Evolutionary conservation across 805 yeast species (phyloP).

Genomic region (Nakazawaea wyomingensis): DNA sequence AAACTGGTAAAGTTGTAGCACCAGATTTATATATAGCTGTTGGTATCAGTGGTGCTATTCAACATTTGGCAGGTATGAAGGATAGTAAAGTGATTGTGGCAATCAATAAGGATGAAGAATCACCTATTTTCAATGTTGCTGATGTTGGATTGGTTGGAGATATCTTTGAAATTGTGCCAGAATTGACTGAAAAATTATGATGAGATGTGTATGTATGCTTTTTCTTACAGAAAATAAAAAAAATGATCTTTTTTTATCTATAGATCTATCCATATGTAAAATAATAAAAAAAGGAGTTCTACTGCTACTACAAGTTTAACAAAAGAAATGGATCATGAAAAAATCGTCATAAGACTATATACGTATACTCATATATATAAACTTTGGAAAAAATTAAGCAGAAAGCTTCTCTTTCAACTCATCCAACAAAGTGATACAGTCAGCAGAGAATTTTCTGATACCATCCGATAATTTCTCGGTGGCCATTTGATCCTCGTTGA

Average conservation of each 20-base stretch:
- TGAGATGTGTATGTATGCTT: neutral
- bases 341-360: neutral
- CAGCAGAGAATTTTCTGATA: conserved; percentile 95
- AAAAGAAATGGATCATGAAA: neutral
- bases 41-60: conserved; percentile 96
- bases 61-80: conserved; percentile 98
- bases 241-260: neutral
- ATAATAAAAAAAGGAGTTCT: too few relatives aligned
- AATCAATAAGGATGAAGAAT: conserved; percentile 89
- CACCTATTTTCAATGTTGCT: conserved; percentile 88
- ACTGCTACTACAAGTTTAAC: too few relatives aligned
- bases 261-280: too few relatives aligned
- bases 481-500: conserved; percentile 98
- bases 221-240: too few relatives aligned
- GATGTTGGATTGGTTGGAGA: conserved; percentile 91
- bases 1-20: conserved; percentile 96
- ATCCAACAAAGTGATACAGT: conserved; percentile 71
- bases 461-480: conserved; percentile 97
- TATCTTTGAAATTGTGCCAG: conserved; percentile 82
- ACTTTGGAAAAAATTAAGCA: conserved; percentile 22
- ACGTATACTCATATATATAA: neutral
- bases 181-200: conserved; percentile 69
- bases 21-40: conserved; percentile 92
- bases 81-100: conserved; percentile 93
- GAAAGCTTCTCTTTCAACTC: conserved; percentile 57